Base-by-base conservation (phyloP, 1,284 basidiomycete species). In the Microbotryomycetes sp. region DNA sequence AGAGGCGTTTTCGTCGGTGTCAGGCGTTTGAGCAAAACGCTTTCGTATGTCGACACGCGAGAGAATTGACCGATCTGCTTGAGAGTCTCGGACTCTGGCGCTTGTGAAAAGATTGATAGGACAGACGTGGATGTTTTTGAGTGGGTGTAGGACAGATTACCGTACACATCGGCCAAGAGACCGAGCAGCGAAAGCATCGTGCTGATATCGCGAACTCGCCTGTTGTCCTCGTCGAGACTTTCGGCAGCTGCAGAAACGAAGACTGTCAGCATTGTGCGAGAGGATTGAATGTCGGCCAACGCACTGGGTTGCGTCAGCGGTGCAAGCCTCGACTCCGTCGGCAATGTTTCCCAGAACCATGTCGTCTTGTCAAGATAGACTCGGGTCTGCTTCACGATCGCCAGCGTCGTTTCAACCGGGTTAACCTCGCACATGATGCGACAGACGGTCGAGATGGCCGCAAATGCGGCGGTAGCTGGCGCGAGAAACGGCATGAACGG, bases 401-500 rank as follows among this genome's bases (percentile, higher is more conserved):
- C 83, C 24, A 80, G 77, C 45, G 96, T 78, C 2, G 91, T 87
- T 64, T 88, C 85, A 62, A 80, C 82, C 0, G 90, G 86, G 47
- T 88, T 84, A 49, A 88, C 85, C 73, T 97, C 93, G 7, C 87
- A 85, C 81, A 97, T 86, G 6, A 86, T 86, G 7, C 91, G 84
- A 73, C 97, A 83, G 54, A 97, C 84, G 73, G 89, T 86, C 9
- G 94, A 86, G 69, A 97, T 81, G 0, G 90, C 87, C 71, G 87
- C 89, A 55, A 85, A 90, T 18, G 85, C 85, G 58, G 85, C 81
- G 58, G 89, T 89, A 64, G 84, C 85, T 5, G 86, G 85, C 73
- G 91, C 96, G 74, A 93, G 88, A 69, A 89, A 90, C 0, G 96
- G 91, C 45, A 96, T 79, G 71, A 89, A 94, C 5, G 92, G 89